Percentiles rank a stretch among this genome's conserved stretches.
Evolutionary conservation across 305 asterid genomes (phyloP).

Genomic region (Rubia tinctorum): DNA sequence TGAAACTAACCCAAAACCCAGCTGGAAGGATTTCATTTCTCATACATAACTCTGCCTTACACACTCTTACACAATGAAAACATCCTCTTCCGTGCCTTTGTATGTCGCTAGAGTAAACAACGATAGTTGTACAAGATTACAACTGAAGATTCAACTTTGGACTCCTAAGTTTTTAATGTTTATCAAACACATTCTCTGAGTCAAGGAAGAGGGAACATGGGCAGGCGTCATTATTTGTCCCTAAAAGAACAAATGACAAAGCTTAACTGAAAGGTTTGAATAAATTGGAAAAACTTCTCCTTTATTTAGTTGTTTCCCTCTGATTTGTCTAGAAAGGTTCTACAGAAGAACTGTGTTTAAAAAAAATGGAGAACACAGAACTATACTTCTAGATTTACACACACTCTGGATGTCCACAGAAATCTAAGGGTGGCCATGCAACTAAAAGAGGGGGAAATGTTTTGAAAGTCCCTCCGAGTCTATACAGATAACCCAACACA

Average conservation of each 20-base stretch:
- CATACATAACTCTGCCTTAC: neutral
- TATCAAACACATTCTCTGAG: neutral
- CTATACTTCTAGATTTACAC: neutral
- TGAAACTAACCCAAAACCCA: neutral
- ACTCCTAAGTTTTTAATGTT: neutral
- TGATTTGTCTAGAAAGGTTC: neutral
- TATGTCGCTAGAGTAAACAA: neutral
- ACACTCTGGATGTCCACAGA: neutral
- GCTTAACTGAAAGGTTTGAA: neutral
- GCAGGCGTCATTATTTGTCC: neutral
- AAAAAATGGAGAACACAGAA: neutral
- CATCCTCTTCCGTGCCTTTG: neutral
- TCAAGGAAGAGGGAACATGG: neutral
- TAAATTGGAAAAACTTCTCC: neutral
- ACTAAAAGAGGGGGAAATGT: too few relatives aligned
- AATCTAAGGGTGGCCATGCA: neutral
- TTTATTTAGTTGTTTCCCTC: neutral
- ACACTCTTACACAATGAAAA: neutral
- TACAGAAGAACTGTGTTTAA: too few relatives aligned
- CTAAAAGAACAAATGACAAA: neutral
- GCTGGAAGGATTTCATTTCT: neutral
- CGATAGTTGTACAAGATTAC: neutral
- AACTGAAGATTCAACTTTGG: neutral
- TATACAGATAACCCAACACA: too few relatives aligned
- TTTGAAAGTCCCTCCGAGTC: too few relatives aligned